Base-by-base conservation (phyloP, 202 grass and related monocot species). In the Dendrocalamus latiflorus region DNA sequence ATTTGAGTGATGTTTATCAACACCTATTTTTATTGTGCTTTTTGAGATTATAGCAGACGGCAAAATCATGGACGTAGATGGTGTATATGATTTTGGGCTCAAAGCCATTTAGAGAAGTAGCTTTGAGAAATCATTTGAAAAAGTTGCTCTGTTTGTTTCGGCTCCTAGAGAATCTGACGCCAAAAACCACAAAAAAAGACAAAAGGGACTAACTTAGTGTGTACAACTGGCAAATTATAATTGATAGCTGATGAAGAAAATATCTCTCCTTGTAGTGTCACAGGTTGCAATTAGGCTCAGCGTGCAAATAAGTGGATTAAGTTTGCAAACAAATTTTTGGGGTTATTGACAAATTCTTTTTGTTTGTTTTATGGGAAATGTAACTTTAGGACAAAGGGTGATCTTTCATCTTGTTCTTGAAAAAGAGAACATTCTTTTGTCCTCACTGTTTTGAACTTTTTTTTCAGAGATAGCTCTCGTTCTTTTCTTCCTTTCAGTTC, bases 381-480 rank as follows among this genome's bases (percentile, higher is more conserved):
- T 73, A 37, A 59, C 20, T 80, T 80, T 67, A 49, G 61, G n/a
- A 47, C 20, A 80, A 57, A 80, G 16, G 18, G 48, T 59, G 6
- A 2, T 11, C 22, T 80, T 42, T 57, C 24, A 70, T 56, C 38
- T 47, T 67, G 33, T 86, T 64, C 16, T 14, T n/a, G 15, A 20
- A 83, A 81, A 75, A 42, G 26, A 47, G 18, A 37, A 49, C 25
- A 49, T 86, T 81, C 49, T 68, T 81, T 67, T 86, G 60, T 59
- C 25, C 8, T 15, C 34, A 45, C 65, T 33, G 24, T 59, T 81
- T 70, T 70, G 37, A 70, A 20, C 10, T 9, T 80, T 9, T 80
- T 69, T 13, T 17, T 39, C 2, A 4, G 1, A 53, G 13, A 20
- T 36, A 65, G 17, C 24, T 43, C 21, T n/a, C n/a, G n/a, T n/a